A percentile compares a stretch with the other conserved stretches of the same genome.
Evolutionary conservation across 192 early-diverging fungal species (phyloP).

Genomic region (Coemansia sp.): DNA sequence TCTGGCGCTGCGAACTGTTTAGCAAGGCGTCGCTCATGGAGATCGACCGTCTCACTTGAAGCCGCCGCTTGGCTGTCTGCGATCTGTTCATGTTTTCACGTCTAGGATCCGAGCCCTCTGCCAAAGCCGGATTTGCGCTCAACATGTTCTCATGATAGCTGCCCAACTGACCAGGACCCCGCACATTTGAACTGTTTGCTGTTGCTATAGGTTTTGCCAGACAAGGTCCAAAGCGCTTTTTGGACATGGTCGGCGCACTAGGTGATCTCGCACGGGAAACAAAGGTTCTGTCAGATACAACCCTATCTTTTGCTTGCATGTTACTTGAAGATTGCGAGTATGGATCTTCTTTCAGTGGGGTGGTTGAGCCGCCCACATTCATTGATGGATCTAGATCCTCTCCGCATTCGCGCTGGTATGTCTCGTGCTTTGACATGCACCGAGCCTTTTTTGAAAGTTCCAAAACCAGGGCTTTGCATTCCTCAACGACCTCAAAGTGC

Average conservation of each 20-base stretch:
- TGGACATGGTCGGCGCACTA: constrained; percentile 32
- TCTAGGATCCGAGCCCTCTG: background rate
- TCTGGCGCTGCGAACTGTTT: constrained; percentile 62
- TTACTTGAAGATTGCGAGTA: background rate
- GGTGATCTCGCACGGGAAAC: constrained; percentile 24
- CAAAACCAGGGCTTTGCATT: constrained; percentile 52
- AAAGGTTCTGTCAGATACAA: background rate
- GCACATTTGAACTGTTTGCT: background rate
- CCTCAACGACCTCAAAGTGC: constrained; percentile 73
- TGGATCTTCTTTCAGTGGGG: background rate
- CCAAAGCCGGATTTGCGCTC: background rate
- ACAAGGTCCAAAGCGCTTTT: constrained; percentile 10
- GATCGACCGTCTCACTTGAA: constrained; percentile 41
- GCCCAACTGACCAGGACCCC: background rate
- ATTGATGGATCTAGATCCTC: constrained; percentile 1
- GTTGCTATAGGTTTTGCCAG: constrained; percentile 7
- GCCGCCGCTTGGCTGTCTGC: constrained; percentile 20
- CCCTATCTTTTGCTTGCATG: background rate
- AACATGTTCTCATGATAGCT: background rate
- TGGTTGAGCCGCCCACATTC: background rate
- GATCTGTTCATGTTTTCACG: background rate
- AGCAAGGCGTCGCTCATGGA: constrained; percentile 53
- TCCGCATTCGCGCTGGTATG: constrained; percentile 19
- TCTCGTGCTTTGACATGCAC: constrained; percentile 35
- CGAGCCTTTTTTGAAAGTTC: constrained; percentile 47